These are phyloP conservation scores for Phellopilus nigrolimitatus DNA, from an alignment of 1,284 basidiomycete species.

Conservation along the genomic window DNA sequence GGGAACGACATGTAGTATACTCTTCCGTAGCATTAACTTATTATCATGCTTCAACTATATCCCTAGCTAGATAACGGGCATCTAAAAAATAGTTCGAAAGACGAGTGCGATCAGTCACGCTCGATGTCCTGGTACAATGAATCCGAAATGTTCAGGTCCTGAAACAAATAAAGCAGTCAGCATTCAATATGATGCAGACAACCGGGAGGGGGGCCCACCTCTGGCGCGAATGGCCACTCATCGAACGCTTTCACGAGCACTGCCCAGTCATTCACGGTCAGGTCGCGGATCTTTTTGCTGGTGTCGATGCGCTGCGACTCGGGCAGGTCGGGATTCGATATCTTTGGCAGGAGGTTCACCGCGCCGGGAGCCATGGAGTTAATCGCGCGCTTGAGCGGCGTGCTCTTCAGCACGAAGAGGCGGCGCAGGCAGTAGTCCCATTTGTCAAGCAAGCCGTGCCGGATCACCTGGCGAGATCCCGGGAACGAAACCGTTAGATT, in stretches of 20 bases:
- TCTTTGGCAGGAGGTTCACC: conserved; percentile 42
- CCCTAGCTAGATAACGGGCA: too few relatives aligned
- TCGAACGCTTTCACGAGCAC: conserved; percentile 58
- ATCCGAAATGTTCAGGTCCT: conserved; percentile 21
- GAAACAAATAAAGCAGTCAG: too few relatives aligned
- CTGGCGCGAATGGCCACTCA: conserved; percentile 74
- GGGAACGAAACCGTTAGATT: too few relatives aligned
- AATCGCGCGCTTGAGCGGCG: conserved; percentile 51
- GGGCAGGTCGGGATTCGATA: conserved; percentile 42
- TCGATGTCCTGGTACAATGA: conserved; percentile 17
- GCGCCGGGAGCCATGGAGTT: conserved; percentile 69
- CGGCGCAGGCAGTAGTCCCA: conserved; percentile 83
- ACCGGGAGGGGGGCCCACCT: too few relatives aligned
- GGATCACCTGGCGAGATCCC: too few relatives aligned
- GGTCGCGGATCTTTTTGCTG: conserved; percentile 38
- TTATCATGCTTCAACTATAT: too few relatives aligned
- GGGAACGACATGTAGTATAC: neutral
- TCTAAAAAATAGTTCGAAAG: too few relatives aligned
- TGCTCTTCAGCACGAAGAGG: conserved; percentile 67
- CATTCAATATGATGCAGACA: too few relatives aligned
- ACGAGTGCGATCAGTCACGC: too few relatives aligned
- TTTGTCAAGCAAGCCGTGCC: conserved; percentile 52
- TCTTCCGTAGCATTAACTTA: neutral
- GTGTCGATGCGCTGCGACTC: conserved; percentile 42
- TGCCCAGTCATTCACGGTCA: conserved; percentile 59